Evolutionary conservation across 768 basidiomycete genomes (phyloP), one percentile per base, ranked within the genome.

Genomic region (Kwoniella sp.): DNA sequence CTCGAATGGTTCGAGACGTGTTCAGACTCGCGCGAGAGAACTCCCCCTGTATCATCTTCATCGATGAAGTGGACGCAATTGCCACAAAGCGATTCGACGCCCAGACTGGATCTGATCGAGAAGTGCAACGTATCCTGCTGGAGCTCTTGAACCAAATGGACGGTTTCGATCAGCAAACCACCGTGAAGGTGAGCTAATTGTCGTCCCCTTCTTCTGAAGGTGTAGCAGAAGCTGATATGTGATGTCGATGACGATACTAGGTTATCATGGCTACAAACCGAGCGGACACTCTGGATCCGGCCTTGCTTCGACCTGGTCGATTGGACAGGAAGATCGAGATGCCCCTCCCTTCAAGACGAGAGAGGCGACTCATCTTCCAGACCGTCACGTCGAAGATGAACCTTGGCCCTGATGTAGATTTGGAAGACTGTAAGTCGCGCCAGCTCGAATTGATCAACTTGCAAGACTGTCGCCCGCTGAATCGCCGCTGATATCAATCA

Each of bases 251-350:
- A 47, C 2, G 20, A 34, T n/a, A 34, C 34, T 65, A 96, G 93
- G 96, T 99, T 47, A 99, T 99, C 80, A 98, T 98, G 96, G 96
- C 96, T 28, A 99, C 96, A 48, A 99, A 99, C 83, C 90, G 96
- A 73, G 91, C 92, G 52, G 96, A 99, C 81, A 99, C 96, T 4
- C 86, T 99, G 30, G 96, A 99, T 81, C 96, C 96, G 64, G 96
- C 96, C 4, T 84, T 99, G 47, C 89, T 99, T 37, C 92, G 96
- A 73, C 96, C 96, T 45, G 96, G 96, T 77, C 92, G 96, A 74
- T 85, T 99, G 13, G 96, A 99, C 82, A 85, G 96, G 74, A 99
- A 99, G 85, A 99, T 99, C 73, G 96, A 99, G 81, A 98, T 98
- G 83, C 96, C 96, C 2, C 84, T 91, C 38, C 96, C 96, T 34